These are phyloP conservation scores for Pseudopithomyces maydicus DNA, from an alignment of 2,329 filamentous ascomycete species.

Conservation along the genomic window DNA sequence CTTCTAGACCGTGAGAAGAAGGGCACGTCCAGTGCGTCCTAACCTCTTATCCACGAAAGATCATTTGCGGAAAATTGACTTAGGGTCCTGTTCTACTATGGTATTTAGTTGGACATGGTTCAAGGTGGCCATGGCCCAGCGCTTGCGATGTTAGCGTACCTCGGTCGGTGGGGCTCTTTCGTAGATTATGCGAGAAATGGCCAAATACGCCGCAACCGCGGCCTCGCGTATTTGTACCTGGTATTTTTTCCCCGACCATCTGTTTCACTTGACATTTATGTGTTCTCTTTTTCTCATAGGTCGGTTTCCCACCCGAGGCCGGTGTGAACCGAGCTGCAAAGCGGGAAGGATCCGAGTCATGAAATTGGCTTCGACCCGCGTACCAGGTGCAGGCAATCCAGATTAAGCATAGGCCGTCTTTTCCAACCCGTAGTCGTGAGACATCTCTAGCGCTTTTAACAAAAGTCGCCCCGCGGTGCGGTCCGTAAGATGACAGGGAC, in stretches of 20 bases:
- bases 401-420: background rate
- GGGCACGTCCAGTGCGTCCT: background rate
- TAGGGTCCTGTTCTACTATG: background rate
- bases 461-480: background rate
- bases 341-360: constrained; percentile 1
- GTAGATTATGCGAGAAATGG: background rate
- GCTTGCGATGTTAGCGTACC: background rate
- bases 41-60: background rate
- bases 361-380: background rate
- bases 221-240: background rate
- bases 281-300: background rate
- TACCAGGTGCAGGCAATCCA: background rate
- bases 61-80: constrained; percentile 3
- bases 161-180: background rate
- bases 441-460: background rate
- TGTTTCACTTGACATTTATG: background rate
- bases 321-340: background rate
- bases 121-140: background rate
- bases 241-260: background rate
- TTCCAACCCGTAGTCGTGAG: background rate
- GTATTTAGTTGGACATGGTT: background rate
- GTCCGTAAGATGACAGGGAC: background rate
- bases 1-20: background rate
- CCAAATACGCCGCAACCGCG: background rate
- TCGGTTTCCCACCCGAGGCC: background rate